A percentile compares a stretch with the other conserved stretches of the same genome.
phyloP scores from a whole-genome alignment of 305 asterid genomes.

The Fraxinus platypoda region DNA sequence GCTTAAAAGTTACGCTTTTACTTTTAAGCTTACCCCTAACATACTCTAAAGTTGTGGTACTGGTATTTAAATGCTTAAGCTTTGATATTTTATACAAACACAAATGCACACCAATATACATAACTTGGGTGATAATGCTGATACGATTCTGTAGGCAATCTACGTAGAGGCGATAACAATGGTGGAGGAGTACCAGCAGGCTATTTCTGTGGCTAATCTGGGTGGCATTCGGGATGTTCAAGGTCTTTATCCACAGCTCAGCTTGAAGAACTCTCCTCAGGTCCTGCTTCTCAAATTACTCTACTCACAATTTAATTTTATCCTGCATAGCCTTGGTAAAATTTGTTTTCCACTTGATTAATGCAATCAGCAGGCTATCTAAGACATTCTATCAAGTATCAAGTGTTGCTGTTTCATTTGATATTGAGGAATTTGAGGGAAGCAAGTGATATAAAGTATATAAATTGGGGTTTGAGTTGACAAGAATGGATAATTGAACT shows the following conservation, averaged over 20 bases:
- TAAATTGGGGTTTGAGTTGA: background rate
- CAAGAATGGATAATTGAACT: background rate
- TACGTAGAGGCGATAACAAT: conserved; percentile 82
- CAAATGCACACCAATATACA: background rate
- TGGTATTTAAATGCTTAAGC: background rate
- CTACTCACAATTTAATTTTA: background rate
- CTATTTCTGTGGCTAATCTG: conserved; percentile 63
- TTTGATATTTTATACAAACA: background rate
- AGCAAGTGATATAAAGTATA: background rate
- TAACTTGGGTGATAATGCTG: conserved; percentile 10
- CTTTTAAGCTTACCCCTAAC: background rate
- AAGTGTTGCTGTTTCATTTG: background rate
- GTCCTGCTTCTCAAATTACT: conserved; percentile 28
- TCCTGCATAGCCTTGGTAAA: background rate
- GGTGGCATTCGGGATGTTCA: conserved; percentile 76
- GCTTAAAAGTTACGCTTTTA: background rate
- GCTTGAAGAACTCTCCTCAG: conserved; percentile 77
- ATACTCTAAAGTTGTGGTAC: background rate
- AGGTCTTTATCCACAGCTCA: conserved; percentile 64
- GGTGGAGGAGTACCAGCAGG: conserved; percentile 96
- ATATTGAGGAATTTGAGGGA: background rate
- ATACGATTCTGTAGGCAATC: conserved; percentile 52
- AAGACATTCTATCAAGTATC: background rate
- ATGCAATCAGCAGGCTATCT: background rate
- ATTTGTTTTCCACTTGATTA: background rate